Conservation (phyloP, 306 rosid species). For the Phaseolus lunatus region DNA sequence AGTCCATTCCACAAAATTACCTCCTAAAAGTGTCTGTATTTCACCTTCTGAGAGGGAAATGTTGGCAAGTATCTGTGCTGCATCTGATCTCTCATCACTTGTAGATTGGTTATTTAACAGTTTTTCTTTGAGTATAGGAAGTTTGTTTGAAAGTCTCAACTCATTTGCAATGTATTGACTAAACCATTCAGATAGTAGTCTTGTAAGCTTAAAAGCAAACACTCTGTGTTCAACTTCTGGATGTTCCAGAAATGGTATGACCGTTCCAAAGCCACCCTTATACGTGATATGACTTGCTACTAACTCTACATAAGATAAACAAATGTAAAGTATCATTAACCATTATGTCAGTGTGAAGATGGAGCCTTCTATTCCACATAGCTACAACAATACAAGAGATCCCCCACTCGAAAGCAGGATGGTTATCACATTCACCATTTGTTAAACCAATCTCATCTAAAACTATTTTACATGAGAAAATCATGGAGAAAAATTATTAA, state of each 20-base stretch:
- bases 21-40: constrained; percentile 54
- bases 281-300: constrained; percentile 59
- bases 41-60: constrained; percentile 57
- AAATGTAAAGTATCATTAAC: constrained; percentile 12
- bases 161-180: constrained; percentile 57
- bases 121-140: constrained; percentile 54
- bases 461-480: not conserved
- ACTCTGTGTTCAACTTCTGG: constrained; percentile 59
- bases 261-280: constrained; percentile 53
- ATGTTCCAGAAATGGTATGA: constrained; percentile 56
- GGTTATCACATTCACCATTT: not conserved
- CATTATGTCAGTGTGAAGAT: constrained; percentile 8
- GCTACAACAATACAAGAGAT: not conserved
- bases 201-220: constrained; percentile 58
- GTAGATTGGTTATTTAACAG: constrained; percentile 52
- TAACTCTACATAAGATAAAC: constrained; percentile 47
- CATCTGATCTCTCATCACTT: constrained; percentile 61
- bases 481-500: not conserved
- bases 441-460: not conserved
- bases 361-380: not conserved
- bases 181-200: constrained; percentile 58
- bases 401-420: constrained; percentile 3
- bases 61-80: constrained; percentile 63
- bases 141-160: constrained; percentile 56
- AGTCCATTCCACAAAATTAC: constrained; percentile 56